Base-by-base conservation (phyloP, 1,139 yeast genomes). In the Kluyveromyces marxianus region DNA sequence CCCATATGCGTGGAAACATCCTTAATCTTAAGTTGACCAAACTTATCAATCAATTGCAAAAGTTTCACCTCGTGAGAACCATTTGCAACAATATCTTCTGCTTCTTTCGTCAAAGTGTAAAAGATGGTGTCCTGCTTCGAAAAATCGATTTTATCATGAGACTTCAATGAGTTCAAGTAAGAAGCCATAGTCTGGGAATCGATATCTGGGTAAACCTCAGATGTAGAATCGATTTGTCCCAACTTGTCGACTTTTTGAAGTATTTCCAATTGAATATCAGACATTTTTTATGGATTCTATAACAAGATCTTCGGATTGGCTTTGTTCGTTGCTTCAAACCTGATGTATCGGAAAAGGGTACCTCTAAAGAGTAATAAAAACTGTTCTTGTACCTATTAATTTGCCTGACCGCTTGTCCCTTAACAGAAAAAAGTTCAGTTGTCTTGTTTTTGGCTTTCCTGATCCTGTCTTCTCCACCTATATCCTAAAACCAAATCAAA, bases 61-160 rank as follows among this genome's bases (percentile, higher is more conserved):
- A 94, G 76, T 56, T 95, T 79, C 59, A 78, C 79, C 69, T 92
- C 99, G 59, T 94, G 97, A 25, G 97, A 86, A 4, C 98, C 98
- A 46, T 83, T 69, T 24, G 69, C 65, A 28, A 86, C 75, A 54
- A 90, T 86, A 44, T 86, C 89, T 55, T 80, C 70, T 39, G 95
- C 98, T 69, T 92, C 99, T 24, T 69, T 69, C 24, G 95, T 84
- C 54, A 90, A 76, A 28, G 73, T 69, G 83, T 92, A 90, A 53
- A 72, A 68, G 55, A 90, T 95, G 48, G 75, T 72, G 65, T 90
- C 97, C 48, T 81, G 74, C 54, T 87, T 79, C 57, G 77, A 72
- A 71, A 81, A 90, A 42, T 71, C 70, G 56, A 92, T 76, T 88
- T 90, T 90, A 50, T 79, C 76, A 66, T 84, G 83, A 49, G 97